Evolutionary conservation across 1,284 basidiomycete genomes (phyloP).

Genomic region (Microbotryum lychnidis-dioicae): DNA sequence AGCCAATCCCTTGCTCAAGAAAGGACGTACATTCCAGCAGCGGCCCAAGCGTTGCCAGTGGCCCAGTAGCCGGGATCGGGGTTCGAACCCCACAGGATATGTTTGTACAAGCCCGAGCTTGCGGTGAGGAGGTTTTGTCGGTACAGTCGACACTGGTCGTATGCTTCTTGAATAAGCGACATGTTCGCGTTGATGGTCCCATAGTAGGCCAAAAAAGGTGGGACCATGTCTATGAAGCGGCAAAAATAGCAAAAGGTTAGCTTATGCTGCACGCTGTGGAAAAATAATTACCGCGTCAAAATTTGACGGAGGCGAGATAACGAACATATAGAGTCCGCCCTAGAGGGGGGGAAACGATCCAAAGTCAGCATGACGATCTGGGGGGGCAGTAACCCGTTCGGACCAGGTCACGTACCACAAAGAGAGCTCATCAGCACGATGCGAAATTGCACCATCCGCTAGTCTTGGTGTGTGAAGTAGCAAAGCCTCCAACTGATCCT

Average conservation of each 20-base stretch:
- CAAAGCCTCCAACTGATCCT: slow-evolving; percentile 22
- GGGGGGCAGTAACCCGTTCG: background rate
- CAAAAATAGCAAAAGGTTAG: background rate
- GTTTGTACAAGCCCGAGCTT: slow-evolving; percentile 56
- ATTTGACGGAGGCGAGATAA: background rate
- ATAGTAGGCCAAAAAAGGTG: slow-evolving; percentile 72
- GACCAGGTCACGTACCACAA: slow-evolving; percentile 21
- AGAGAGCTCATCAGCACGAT: slow-evolving; percentile 52
- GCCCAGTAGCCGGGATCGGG: slow-evolving; percentile 31
- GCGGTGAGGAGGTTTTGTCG: slow-evolving; percentile 45
- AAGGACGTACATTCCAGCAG: slow-evolving; percentile 54
- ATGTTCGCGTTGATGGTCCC: slow-evolving; percentile 62
- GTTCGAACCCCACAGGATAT: slow-evolving; percentile 52
- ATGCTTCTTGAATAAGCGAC: slow-evolving; percentile 60
- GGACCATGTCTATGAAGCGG: slow-evolving; percentile 18
- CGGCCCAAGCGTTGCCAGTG: slow-evolving; percentile 67
- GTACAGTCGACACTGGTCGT: slow-evolving; percentile 72
- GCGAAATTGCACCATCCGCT: slow-evolving; percentile 69
- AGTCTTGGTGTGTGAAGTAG: slow-evolving; percentile 43
- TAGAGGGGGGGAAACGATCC: background rate
- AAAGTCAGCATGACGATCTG: background rate
- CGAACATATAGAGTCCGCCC: slow-evolving; percentile 39
- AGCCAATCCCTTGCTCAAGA: background rate
- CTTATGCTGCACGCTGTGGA: no score
- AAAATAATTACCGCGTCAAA: no score